These are phyloP conservation scores for Austroboletus niveus DNA, from an alignment of 1,284 basidiomycete species.

Conservation along the genomic window DNA sequence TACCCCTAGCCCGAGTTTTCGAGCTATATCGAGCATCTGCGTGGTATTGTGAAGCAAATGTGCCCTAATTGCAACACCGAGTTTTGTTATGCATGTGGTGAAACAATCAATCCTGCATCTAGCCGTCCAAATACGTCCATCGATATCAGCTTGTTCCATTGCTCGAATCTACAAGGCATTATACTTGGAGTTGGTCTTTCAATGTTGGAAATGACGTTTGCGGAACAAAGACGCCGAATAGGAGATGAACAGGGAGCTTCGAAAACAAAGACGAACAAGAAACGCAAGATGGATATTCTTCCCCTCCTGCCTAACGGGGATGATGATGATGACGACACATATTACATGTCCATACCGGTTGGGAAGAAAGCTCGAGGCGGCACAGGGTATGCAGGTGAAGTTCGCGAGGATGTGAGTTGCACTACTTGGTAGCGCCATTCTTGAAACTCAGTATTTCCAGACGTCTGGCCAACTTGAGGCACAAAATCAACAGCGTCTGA, in stretches of 20 bases:
- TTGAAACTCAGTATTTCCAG: slow-evolving; percentile 38
- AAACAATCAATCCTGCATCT: slow-evolving; percentile 50
- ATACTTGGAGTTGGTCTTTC: slow-evolving; percentile 82
- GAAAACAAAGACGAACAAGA: slow-evolving; percentile 45
- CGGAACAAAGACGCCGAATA: slow-evolving; percentile 51
- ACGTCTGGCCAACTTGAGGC: slow-evolving; percentile 77
- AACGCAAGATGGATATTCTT: slow-evolving; percentile 46
- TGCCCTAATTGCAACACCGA: slow-evolving; percentile 66
- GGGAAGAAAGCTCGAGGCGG: slow-evolving; percentile 73
- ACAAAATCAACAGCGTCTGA: slow-evolving; percentile 61
- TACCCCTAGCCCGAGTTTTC: slow-evolving; percentile 62
- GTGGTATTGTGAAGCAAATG: slow-evolving; percentile 50
- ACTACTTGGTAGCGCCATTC: background rate
- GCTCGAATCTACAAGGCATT: slow-evolving; percentile 82
- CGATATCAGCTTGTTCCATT: slow-evolving; percentile 75
- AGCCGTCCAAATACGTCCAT: slow-evolving; percentile 40
- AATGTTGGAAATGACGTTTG: slow-evolving; percentile 71
- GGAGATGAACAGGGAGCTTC: slow-evolving; percentile 36
- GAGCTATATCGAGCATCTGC: slow-evolving; percentile 65
- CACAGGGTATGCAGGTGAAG: slow-evolving; percentile 79
- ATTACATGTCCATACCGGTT: slow-evolving; percentile 41
- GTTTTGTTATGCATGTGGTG: slow-evolving; percentile 85
- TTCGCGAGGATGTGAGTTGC: slow-evolving; percentile 74
- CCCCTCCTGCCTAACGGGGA: slow-evolving; percentile 36
- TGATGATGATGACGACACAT: slow-evolving; percentile 56